A percentile compares a stretch with the other conserved stretches of the same genome.
Conservation (phyloP, 176 grass and related monocot genomes). For the Avena insularis region DNA sequence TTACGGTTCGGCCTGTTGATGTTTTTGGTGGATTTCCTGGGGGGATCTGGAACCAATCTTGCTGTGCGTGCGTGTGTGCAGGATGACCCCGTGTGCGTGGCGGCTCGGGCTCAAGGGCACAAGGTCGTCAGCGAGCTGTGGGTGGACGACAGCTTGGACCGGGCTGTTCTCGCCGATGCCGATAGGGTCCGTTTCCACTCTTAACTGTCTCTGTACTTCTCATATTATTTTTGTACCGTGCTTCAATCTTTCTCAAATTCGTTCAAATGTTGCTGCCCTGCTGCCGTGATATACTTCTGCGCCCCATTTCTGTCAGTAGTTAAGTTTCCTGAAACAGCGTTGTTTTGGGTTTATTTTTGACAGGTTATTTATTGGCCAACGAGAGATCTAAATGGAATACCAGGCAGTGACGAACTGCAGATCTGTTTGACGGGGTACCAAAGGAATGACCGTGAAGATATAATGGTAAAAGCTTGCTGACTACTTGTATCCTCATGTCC, state of each 20-base stretch:
- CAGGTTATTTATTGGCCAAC: slow-evolving; percentile 79
- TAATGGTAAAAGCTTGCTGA: slow-evolving; percentile 61
- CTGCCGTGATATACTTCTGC: background rate
- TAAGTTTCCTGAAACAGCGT: slow-evolving; percentile 16
- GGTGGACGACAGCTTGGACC: slow-evolving; percentile 79
- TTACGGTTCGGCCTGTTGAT: background rate
- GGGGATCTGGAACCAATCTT: slow-evolving; percentile 22
- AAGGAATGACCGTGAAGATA: slow-evolving; percentile 65
- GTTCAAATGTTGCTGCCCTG: background rate
- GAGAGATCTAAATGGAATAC: slow-evolving; percentile 74
- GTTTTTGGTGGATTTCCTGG: background rate
- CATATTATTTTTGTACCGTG: background rate
- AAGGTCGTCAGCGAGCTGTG: slow-evolving; percentile 73
- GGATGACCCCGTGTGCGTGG: slow-evolving; percentile 74
- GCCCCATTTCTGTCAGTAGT: background rate
- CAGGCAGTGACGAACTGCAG: slow-evolving; percentile 54
- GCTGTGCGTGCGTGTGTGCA: background rate
- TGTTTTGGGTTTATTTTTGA: background rate
- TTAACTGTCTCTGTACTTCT: background rate
- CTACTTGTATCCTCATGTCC: background rate
- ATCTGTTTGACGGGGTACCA: slow-evolving; percentile 92
- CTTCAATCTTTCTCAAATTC: background rate
- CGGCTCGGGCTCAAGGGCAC: slow-evolving; percentile 71
- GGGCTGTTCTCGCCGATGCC: slow-evolving; percentile 50
- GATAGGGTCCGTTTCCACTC: slow-evolving; percentile 50